These are phyloP conservation scores for Aspergillus bertholletiae DNA, from an alignment of 495 filamentous ascomycete species.

Conservation along the genomic window DNA sequence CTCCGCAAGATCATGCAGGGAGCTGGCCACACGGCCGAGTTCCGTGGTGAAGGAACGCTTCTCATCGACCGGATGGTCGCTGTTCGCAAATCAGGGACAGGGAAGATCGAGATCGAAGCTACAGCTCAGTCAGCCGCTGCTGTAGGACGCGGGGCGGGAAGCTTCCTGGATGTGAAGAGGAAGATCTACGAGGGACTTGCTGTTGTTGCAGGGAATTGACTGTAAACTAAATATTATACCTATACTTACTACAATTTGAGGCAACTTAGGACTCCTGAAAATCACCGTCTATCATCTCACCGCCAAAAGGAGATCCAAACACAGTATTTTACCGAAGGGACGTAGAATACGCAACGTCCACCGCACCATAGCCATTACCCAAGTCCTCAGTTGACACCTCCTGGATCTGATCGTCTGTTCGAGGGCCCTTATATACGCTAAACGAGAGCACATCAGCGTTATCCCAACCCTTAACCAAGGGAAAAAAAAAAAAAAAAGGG, in stretches of 20 bases:
- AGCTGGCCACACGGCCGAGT: constrained; percentile 84
- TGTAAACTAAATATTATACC: neutral
- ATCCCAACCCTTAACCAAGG: neutral
- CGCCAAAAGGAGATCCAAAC: no score
- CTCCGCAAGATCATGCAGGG: constrained; percentile 77
- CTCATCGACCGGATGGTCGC: constrained; percentile 84
- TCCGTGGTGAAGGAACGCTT: constrained; percentile 87
- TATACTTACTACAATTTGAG: neutral
- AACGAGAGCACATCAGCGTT: neutral
- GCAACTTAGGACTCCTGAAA: neutral
- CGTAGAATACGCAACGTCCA: constrained; percentile 1
- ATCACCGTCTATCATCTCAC: no score
- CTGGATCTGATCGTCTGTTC: constrained; percentile 47
- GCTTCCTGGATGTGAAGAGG: constrained; percentile 72
- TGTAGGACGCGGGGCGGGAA: constrained; percentile 41
- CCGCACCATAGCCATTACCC: constrained; percentile 20
- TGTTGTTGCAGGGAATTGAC: constrained; percentile 69
- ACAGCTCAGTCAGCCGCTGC: constrained; percentile 47
- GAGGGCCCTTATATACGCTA: constrained; percentile 55
- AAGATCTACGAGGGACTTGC: constrained; percentile 83
- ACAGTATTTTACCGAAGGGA: neutral
- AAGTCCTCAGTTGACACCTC: constrained; percentile 35
- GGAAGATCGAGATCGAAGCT: constrained; percentile 86
- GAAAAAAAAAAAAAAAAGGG: no score
- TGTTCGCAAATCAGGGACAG: constrained; percentile 83